Evolutionary conservation across 2,329 filamentous ascomycete species (phyloP).

Genomic region (Cercospora sp.): DNA sequence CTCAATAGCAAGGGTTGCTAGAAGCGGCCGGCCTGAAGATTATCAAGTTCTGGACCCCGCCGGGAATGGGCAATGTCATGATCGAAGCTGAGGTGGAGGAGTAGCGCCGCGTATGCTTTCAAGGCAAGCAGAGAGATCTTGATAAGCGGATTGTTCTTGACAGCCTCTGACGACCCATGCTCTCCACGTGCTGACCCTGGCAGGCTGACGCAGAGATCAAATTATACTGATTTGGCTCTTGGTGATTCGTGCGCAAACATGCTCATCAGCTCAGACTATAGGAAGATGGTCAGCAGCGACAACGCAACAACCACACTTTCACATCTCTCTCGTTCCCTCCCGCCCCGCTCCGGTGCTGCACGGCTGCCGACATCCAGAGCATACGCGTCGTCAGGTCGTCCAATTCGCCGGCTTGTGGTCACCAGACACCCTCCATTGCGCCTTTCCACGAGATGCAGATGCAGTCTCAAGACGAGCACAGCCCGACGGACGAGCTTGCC

Average conservation of each 20-base stretch:
- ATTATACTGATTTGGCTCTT: background rate
- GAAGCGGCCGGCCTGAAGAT: no score
- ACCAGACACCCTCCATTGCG: background rate
- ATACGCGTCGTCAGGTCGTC: background rate
- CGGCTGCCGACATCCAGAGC: background rate
- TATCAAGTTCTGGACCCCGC: no score
- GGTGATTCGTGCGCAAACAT: background rate
- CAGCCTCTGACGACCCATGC: background rate
- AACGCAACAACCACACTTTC: background rate
- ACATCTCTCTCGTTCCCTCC: background rate
- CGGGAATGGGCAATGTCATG: no score
- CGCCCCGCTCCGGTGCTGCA: background rate
- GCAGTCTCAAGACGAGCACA: background rate
- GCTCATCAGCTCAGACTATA: background rate
- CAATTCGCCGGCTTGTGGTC: background rate
- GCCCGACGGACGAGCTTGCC: background rate
- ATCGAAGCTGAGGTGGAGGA: no score
- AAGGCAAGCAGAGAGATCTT: background rate
- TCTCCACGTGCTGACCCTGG: background rate
- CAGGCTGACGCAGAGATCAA: background rate
- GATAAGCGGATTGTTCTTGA: background rate
- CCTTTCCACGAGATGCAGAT: background rate
- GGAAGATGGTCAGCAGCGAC: background rate
- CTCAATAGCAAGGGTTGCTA: no score
- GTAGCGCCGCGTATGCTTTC: background rate